Conservation (phyloP, 2,329 filamentous ascomycete genomes). For the Venturia effusa region DNA sequence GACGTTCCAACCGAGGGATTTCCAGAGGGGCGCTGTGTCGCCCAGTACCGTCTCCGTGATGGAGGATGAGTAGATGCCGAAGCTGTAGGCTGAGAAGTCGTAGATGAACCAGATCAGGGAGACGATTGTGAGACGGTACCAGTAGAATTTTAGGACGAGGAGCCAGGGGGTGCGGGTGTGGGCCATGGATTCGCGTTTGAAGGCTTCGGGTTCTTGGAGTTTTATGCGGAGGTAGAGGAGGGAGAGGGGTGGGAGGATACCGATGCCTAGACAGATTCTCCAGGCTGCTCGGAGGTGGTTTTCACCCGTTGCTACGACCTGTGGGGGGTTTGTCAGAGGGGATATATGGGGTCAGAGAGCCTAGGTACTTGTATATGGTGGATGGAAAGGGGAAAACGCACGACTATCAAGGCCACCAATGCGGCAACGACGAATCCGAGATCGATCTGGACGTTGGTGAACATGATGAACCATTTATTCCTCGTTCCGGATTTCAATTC, state of each 20-base stretch:
- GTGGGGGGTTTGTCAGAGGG: too few species aligned
- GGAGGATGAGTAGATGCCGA: conserved; percentile 71
- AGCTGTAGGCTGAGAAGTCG: conserved; percentile 58
- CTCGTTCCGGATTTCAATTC: conserved; percentile 70
- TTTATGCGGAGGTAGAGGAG: conserved; percentile 62
- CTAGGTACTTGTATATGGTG: background rate
- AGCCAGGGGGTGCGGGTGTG: conserved; percentile 37
- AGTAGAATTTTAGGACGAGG: conserved; percentile 55
- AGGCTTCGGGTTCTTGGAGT: conserved; percentile 70
- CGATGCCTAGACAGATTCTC: conserved; percentile 70
- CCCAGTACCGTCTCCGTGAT: conserved; percentile 60
- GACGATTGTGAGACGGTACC: conserved; percentile 59
- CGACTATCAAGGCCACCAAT: conserved; percentile 60
- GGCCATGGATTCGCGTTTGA: conserved; percentile 58
- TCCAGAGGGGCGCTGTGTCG: conserved; percentile 50
- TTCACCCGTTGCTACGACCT: conserved; percentile 43
- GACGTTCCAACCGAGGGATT: conserved; percentile 77
- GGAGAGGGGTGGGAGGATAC: conserved; percentile 63
- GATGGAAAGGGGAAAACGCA: conserved; percentile 24
- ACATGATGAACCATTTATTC: conserved; percentile 75
- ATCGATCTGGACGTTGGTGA: conserved; percentile 83
- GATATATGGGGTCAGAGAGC: too few species aligned
- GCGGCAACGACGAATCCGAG: conserved; percentile 72
- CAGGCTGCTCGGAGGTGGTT: conserved; percentile 64
- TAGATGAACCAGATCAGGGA: conserved; percentile 74